Evolutionary conservation across 768 basidiomycete genomes (phyloP), one percentile per base, ranked within the genome.

Genomic region (Boletus bicolor): DNA sequence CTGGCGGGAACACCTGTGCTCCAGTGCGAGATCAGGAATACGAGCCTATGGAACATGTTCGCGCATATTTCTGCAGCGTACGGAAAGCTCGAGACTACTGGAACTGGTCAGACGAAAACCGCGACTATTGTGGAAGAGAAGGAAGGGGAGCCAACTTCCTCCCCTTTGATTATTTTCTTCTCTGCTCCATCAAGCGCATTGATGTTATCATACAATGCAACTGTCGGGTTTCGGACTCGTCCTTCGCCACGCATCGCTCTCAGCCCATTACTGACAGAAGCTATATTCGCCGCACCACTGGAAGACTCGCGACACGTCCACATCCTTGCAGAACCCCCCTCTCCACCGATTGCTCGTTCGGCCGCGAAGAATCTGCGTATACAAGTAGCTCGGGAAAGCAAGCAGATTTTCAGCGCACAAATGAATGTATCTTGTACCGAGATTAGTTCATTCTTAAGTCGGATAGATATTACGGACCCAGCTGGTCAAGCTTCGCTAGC

Each of bases 91-190:
- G 42, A 60, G 17, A 48, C 45, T 4, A 57, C 47, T 4, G 70
- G 62, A 32, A 55, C 35, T 2, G 64, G 62, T 3, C 53, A 64
- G 24, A 45, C 11, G 45, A 70, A 61, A 47, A 57, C 39, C 4
- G 70, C 54, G 28, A 51, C 41, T 7, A 61, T 72, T 10, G 44
- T 50, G 21, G 59, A 64, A 30, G 72, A 60, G 9, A 41, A 48
- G 44, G 50, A 52, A 57, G 52, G 64, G 38, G 53, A 67, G 50
- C 37, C 55, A 21, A 45, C 53, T 12, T 35, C 64, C 3, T 60
- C 64, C 2, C 54, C 68, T 14, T 41, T 70, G 39, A 49, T 72
- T 5, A 54, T 70, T n/a, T 70, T 53, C 44, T 70, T 72, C 35
- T 45, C 61, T 19, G 34, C 35, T 5, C 62, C 59, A 5, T 64